phyloP scores from a whole-genome alignment of 139 green algal genomes.

The Chlorella sp. region DNA sequence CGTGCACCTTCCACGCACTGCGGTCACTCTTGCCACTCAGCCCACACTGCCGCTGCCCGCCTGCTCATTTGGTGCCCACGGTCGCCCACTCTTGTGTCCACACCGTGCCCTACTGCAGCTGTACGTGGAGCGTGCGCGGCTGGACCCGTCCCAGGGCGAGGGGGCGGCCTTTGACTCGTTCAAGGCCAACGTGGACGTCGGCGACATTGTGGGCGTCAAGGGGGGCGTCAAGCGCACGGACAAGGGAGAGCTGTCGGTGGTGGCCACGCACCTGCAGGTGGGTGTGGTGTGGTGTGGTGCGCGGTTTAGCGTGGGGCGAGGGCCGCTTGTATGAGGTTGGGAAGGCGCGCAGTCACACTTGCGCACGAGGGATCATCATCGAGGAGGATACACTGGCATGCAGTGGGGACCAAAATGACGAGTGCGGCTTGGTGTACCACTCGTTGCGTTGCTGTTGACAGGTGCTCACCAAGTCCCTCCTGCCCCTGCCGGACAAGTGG shows the following conservation, averaged over 20 bases:
- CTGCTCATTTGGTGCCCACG: too few species aligned
- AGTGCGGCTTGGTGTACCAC: neutral
- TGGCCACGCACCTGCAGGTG: conserved; percentile 48
- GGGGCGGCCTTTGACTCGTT: conserved; percentile 66
- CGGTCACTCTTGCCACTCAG: too few species aligned
- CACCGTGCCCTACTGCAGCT: conserved; percentile 33
- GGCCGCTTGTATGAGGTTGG: neutral
- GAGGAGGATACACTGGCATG: too few species aligned
- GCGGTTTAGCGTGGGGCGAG: too few species aligned
- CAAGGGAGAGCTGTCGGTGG: conserved; percentile 86
- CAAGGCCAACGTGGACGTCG: conserved; percentile 81
- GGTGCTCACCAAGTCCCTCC: conserved; percentile 93
- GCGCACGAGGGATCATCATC: too few species aligned
- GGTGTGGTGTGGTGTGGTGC: too few species aligned
- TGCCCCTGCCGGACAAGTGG: conserved; percentile 97
- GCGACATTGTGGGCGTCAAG: conserved; percentile 81
- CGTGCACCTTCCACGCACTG: too few species aligned
- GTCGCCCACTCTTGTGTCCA: neutral
- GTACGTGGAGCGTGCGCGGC: conserved; percentile 69
- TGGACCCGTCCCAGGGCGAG: conserved; percentile 51
- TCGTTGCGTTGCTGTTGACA: conserved; percentile 13
- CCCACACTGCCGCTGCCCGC: too few species aligned
- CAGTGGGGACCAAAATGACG: too few species aligned
- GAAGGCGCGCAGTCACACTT: too few species aligned
- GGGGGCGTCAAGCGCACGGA: conserved; percentile 86